Evolutionary conservation across 2,329 filamentous ascomycete genomes (phyloP), one percentile per base, ranked within the genome.

Genomic region (Neoarthrinium moseri): DNA sequence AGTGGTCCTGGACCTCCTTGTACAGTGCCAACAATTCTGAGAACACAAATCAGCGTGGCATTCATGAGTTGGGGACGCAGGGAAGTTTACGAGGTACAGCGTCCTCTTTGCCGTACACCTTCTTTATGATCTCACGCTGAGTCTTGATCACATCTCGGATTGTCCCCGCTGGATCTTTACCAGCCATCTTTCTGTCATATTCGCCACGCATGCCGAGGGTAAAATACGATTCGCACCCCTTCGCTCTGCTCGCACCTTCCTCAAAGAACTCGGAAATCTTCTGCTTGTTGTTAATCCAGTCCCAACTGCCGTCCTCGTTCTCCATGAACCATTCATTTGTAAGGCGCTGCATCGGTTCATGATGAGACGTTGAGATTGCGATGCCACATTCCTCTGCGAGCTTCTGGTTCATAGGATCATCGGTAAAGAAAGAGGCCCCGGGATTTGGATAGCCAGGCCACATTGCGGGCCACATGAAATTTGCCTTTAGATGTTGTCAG

Each of bases 391-490:
- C 81, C 54, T 88, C 82, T 0, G 84, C 82, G 3, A 85, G 72
- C 1, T 80, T 76, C 56, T 85, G 81, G 54, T 81, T 87, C 27
- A 73, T 68, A 4, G 76, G 70, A 58, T 89, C 84, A 50, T 88
- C 85, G 1, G 85, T 76, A 56, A 81, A 79, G 56, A 87, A 85
- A 71, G 86, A 85, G 52, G 73, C 77, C 6, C 74, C 76, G 0
- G 71, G 72, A 4, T 66, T 66, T 2, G 71, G 71, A 12, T 65
- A 70, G 5, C 76, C 74, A 80, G 55, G 51, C 85, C 84, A 88
- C 43, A 78, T 73, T 2, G 82, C 76, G 0, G 84, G 85, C 85
- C 85, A 89, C 42, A 88, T 69, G 56, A 86, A 87, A 62, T 88
- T 88, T 20, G 84, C 84, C 35, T 78, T 74, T n/a, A n/a, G n/a